Conservation (phyloP, 2,329 filamentous ascomycete genomes). For the Penicillium sp. region DNA sequence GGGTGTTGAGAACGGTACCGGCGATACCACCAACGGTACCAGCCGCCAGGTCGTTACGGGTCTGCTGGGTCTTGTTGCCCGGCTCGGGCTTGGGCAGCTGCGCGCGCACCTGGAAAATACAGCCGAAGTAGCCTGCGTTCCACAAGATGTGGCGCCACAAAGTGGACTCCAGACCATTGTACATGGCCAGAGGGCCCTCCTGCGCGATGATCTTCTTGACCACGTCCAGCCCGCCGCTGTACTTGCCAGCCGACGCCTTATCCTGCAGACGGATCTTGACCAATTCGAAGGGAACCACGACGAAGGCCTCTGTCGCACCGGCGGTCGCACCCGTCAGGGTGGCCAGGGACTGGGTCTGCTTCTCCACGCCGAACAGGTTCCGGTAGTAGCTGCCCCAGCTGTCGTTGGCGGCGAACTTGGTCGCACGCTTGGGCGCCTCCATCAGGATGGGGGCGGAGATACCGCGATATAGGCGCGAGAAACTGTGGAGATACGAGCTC, state of each 20-base stretch:
- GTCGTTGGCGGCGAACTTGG: conserved; percentile 98
- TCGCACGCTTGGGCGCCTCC: conserved; percentile 94
- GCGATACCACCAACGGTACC: conserved; percentile 83
- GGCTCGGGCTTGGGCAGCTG: conserved; percentile 71
- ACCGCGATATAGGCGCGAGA: conserved; percentile 88
- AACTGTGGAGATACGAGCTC: conserved; percentile 46
- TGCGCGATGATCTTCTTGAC: conserved; percentile 66
- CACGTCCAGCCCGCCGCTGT: conserved; percentile 52
- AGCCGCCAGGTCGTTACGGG: conserved; percentile 80
- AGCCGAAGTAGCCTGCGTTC: conserved; percentile 97
- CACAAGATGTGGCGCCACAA: conserved; percentile 92
- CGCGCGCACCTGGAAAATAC: conserved; percentile 92
- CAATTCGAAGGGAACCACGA: conserved; percentile 96
- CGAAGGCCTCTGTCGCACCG: conserved; percentile 91
- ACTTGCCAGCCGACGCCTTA: conserved; percentile 78
- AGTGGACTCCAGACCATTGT: conserved; percentile 95
- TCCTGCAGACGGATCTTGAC: conserved; percentile 98
- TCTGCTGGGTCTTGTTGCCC: conserved; percentile 69
- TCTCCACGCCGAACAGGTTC: conserved; percentile 71
- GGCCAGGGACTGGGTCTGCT: conserved; percentile 89
- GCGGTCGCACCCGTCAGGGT: conserved; percentile 91
- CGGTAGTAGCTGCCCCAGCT: conserved; percentile 96
- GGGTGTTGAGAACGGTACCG: conserved; percentile 90
- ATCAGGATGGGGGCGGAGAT: conserved; percentile 95
- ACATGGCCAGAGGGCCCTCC: conserved; percentile 82